phyloP scores from a whole-genome alignment of 73 alveolate species.

The Paramecium pentaurelia region DNA sequence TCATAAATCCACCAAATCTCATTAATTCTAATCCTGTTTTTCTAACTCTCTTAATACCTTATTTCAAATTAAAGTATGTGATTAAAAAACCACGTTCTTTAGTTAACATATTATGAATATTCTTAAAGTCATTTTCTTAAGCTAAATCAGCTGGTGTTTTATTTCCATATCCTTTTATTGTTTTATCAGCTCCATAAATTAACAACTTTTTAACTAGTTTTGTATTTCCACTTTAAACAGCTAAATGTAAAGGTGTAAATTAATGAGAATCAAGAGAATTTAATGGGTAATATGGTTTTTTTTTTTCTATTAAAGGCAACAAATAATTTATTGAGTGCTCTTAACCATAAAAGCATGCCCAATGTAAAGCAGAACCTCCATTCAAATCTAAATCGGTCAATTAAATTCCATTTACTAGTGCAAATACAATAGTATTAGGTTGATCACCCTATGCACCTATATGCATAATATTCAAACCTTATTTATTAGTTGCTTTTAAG shows the following conservation, averaged over 20 bases:
- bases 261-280: slow-evolving; percentile 59
- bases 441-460: slow-evolving; percentile 95
- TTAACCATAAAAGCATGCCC: slow-evolving; percentile 90
- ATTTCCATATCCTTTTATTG: slow-evolving; percentile 60
- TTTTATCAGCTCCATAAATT: slow-evolving; percentile 74
- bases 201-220: slow-evolving; percentile 70
- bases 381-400: background rate
- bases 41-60: background rate
- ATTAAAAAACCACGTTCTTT: background rate
- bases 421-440: slow-evolving; percentile 69
- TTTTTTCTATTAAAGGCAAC: slow-evolving; percentile 71
- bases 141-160: slow-evolving; percentile 72
- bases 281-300: slow-evolving; percentile 42
- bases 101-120: background rate
- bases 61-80: slow-evolving; percentile 44
- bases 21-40: background rate
- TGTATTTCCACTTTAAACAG: slow-evolving; percentile 70
- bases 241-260: slow-evolving; percentile 69
- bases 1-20: background rate
- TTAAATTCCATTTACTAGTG: slow-evolving; percentile 59
- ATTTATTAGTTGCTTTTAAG: slow-evolving; percentile 68
- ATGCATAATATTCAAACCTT: slow-evolving; percentile 89
- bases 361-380: slow-evolving; percentile 66
- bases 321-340: slow-evolving; percentile 89
- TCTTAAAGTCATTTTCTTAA: slow-evolving; percentile 52